Conservation (phyloP, 2,329 filamentous ascomycete genomes). For the Calonectria honghensis region DNA sequence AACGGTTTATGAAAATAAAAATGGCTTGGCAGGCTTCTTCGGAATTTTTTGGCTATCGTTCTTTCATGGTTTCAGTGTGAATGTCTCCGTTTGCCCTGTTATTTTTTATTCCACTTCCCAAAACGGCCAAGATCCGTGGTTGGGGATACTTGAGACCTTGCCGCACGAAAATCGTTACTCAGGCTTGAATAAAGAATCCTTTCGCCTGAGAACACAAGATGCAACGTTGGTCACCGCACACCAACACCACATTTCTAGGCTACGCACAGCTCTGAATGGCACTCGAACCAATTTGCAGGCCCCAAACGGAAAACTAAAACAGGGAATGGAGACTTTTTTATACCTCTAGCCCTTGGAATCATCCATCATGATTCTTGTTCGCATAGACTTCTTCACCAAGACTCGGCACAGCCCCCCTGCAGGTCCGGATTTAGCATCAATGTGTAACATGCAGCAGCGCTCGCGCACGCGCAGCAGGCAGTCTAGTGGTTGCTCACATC, state of each 20-base stretch:
- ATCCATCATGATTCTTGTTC: not conserved
- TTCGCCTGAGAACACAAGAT: not conserved
- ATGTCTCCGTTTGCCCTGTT: not conserved
- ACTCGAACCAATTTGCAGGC: not conserved
- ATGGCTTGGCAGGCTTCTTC: slow-evolving; percentile 55
- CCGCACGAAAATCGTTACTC: too few relatives aligned
- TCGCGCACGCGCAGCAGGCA: not conserved
- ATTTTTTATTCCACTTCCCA: not conserved
- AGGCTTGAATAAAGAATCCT: not conserved
- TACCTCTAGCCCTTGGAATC: not conserved
- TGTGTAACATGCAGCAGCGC: slow-evolving; percentile 8
- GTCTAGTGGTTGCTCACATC: not conserved
- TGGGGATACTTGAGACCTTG: not conserved
- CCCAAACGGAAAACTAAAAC: not conserved
- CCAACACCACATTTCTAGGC: not conserved
- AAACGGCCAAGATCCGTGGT: not conserved
- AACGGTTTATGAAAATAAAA: slow-evolving; percentile 57
- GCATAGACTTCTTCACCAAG: not conserved
- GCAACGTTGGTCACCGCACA: not conserved
- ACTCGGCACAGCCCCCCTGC: slow-evolving; percentile 21
- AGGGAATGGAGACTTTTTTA: not conserved
- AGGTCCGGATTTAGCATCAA: slow-evolving; percentile 30
- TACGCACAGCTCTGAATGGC: not conserved
- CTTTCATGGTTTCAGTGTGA: not conserved
- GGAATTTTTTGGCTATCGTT: not conserved